Evolutionary conservation across 2,329 filamentous ascomycete genomes (phyloP).

Genomic region (Alternaria angustiovoidea): DNA sequence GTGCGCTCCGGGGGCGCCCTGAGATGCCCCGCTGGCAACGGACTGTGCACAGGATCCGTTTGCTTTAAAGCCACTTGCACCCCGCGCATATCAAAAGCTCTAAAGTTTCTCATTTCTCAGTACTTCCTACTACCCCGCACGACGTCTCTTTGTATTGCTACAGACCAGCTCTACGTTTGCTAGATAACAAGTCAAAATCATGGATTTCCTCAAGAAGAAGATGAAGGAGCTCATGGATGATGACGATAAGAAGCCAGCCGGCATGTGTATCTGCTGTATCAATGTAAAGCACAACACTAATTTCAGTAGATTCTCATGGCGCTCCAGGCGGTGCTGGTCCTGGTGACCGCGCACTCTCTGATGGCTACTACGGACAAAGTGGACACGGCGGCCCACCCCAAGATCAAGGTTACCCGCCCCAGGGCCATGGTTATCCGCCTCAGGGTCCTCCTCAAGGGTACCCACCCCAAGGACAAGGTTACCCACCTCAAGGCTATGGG

Average conservation of each 20-base stretch:
- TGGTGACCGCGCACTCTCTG: constrained; percentile 31
- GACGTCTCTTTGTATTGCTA: not conserved
- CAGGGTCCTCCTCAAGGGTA: constrained; percentile 28
- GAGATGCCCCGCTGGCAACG: constrained; percentile 21
- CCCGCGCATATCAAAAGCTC: constrained; percentile 15
- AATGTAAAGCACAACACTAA: not conserved
- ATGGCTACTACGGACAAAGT: constrained; percentile 32
- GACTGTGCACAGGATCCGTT: constrained; percentile 16
- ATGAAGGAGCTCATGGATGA: constrained; percentile 56
- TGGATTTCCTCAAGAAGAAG: constrained; percentile 59
- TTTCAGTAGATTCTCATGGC: constrained; percentile 16
- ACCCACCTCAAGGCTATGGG: constrained; percentile 35
- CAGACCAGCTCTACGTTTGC: not conserved
- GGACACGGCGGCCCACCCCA: constrained; percentile 12
- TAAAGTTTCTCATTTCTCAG: constrained; percentile 11
- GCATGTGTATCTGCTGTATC: constrained; percentile 13
- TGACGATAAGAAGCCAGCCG: constrained; percentile 46
- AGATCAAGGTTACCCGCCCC: constrained; percentile 14
- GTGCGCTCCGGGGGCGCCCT: constrained; percentile 4
- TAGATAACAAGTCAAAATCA: constrained; percentile 20
- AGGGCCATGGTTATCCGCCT: constrained; percentile 28
- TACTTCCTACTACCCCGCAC: not conserved
- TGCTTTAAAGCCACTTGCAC: constrained; percentile 29
- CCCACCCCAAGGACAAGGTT: constrained; percentile 34
- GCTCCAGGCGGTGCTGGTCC: constrained; percentile 26